phyloP scores from a whole-genome alignment of 2,329 filamentous ascomycete species.

The Microsporum audouinii region DNA sequence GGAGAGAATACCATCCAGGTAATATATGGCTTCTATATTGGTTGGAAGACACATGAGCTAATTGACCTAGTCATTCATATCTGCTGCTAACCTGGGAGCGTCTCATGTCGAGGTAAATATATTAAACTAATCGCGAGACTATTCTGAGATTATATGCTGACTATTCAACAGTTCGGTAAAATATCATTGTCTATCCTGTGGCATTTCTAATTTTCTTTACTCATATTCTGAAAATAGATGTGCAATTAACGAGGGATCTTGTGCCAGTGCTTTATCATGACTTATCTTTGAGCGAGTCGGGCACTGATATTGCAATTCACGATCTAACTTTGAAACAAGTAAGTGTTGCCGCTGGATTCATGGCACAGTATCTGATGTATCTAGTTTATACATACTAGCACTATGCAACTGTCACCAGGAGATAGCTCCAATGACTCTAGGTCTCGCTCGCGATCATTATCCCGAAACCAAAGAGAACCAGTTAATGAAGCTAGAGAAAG shows the following conservation, averaged over 20 bases:
- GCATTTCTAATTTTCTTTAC: constrained; percentile 8
- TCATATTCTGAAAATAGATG: constrained; percentile 19
- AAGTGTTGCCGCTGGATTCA: neutral
- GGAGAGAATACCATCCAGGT: constrained; percentile 31
- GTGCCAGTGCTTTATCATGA: constrained; percentile 35
- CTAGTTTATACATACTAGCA: constrained; percentile 24
- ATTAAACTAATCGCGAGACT: neutral
- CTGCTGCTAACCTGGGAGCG: constrained; percentile 26
- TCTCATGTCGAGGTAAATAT: constrained; percentile 26
- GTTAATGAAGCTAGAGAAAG: constrained; percentile 16
- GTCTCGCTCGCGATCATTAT: constrained; percentile 19
- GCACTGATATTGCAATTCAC: constrained; percentile 33
- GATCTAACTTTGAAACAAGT: constrained; percentile 30
- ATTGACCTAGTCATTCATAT: constrained; percentile 23
- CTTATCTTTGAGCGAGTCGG: constrained; percentile 34
- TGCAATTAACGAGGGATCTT: constrained; percentile 34
- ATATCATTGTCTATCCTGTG: neutral
- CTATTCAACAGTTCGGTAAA: constrained; percentile 15
- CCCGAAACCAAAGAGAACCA: constrained; percentile 7
- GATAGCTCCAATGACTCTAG: neutral
- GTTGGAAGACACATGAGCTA: neutral
- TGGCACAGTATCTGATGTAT: constrained; percentile 5
- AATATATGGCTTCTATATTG: neutral
- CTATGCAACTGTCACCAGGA: constrained; percentile 13
- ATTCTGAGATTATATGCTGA: constrained; percentile 4